Conservation (phyloP, 2,329 filamentous ascomycete genomes). For the Aspergillus udagawae region DNA sequence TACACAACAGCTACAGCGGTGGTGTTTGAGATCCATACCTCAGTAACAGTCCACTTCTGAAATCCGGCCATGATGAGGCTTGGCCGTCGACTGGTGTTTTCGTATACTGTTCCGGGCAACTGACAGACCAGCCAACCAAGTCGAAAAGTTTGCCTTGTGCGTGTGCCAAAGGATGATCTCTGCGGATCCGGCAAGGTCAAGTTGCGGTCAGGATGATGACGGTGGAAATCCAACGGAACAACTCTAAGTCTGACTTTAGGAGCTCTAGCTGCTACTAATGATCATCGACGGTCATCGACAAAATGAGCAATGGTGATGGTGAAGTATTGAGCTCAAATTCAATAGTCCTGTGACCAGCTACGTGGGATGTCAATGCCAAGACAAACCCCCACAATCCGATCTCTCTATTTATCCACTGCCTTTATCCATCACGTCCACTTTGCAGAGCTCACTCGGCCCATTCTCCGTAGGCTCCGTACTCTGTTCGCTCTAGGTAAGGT, state of each 20-base stretch:
- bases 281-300: background rate
- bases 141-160: background rate
- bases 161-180: background rate
- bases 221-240: background rate
- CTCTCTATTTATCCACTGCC: background rate
- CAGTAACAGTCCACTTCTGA: slow-evolving; percentile 46
- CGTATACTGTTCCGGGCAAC: background rate
- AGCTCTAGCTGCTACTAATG: background rate
- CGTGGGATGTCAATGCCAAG: background rate
- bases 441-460: background rate
- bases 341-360: background rate
- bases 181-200: background rate
- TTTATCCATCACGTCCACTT: background rate
- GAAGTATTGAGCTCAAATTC: background rate
- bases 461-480: background rate
- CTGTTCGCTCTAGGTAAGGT: background rate
- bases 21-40: slow-evolving; percentile 26
- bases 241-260: background rate
- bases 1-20: background rate
- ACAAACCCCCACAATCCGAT: background rate
- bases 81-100: background rate
- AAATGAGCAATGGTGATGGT: background rate
- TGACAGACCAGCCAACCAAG: slow-evolving; percentile 7
- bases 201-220: background rate
- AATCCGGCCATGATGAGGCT: slow-evolving; percentile 29